These are phyloP conservation scores for Fusarium siculi DNA, from an alignment of 2,329 filamentous ascomycete genomes.

Conservation along the genomic window DNA sequence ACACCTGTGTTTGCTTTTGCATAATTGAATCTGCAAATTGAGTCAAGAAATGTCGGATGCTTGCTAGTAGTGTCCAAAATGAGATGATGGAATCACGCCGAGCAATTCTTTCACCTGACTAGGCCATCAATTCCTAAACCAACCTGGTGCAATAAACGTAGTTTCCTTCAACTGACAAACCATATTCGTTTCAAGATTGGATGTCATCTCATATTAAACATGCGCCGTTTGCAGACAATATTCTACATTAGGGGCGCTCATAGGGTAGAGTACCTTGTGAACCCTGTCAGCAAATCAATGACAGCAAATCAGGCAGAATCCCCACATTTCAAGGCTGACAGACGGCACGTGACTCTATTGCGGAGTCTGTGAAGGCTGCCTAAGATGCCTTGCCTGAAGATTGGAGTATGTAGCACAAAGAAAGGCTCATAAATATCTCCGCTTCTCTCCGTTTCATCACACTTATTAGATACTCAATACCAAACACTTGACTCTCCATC, in stretches of 20 bases:
- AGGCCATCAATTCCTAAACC: not conserved
- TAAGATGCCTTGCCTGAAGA: not conserved
- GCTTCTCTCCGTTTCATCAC: not conserved
- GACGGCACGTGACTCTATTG: not conserved
- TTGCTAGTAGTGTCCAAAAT: not conserved
- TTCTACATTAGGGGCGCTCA: not conserved
- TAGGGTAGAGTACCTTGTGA: no score
- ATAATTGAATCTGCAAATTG: accelerated
- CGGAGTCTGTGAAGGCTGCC: not conserved
- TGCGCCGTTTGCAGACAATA: not conserved
- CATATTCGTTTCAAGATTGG: not conserved
- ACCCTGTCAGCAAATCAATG: not conserved
- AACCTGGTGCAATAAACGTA: no score
- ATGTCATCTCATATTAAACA: no score
- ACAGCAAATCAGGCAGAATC: not conserved
- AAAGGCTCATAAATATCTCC: not conserved
- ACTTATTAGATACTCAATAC: not conserved
- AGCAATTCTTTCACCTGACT: not conserved
- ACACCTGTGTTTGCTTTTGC: accelerated
- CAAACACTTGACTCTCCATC: accelerated
- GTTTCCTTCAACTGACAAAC: accelerated
- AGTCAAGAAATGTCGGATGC: no score
- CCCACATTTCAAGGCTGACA: not conserved
- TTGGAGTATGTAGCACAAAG: not conserved
- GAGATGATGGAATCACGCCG: not conserved